Base-by-base conservation (phyloP, 2,329 filamentous ascomycete species). In the Sporothrix mexicana region DNA sequence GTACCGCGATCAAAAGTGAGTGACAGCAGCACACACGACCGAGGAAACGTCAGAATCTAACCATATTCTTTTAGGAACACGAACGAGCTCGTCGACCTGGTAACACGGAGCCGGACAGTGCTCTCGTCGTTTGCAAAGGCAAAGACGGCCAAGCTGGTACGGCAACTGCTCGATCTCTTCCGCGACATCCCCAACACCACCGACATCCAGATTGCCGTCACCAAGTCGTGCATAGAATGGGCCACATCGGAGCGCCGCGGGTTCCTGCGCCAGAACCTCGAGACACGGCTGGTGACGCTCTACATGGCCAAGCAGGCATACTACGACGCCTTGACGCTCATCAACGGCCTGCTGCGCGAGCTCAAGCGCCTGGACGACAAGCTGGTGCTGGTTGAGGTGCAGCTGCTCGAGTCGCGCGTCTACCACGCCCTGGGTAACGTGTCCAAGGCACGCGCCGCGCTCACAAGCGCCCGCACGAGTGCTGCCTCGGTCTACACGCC, bases 141-240 rank as follows among this genome's bases (percentile, higher is more conserved):
- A 75, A 99, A 99, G 89, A 98, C 96, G 45, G 93, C 96, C 72
- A 99, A 99, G 85, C 87, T 99, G 75, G 96, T 99, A 78, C 95
- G 96, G 78, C 94, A 98, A 84, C 90, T 99, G 36, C 92, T 99
- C 82, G 96, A 99, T 83, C 91, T 98, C 82, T 96, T 98, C 87
- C 90, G 93, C 79, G 89, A 92, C 79, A 98, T 98, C 78, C 96
- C 97, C 79, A 92, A 98, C 84, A 96, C 94, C 78, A 92, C 92
- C 85, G 96, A 99, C 81, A 93, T 92, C 80, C 96, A 99, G 85
- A 94, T 97, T 82, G 86, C 91, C 81, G 94, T 98, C 79, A 99
- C 96, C 80, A 97, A 97, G 84, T 97, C 96, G 84, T 98, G 94
- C 86, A 99, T 99, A 90, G 95, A 98, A 85, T 99, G 96, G 96